These are phyloP conservation scores for Strobilomyces echinocephalus DNA, from an alignment of 768 basidiomycete genomes.

Conservation along the genomic window DNA sequence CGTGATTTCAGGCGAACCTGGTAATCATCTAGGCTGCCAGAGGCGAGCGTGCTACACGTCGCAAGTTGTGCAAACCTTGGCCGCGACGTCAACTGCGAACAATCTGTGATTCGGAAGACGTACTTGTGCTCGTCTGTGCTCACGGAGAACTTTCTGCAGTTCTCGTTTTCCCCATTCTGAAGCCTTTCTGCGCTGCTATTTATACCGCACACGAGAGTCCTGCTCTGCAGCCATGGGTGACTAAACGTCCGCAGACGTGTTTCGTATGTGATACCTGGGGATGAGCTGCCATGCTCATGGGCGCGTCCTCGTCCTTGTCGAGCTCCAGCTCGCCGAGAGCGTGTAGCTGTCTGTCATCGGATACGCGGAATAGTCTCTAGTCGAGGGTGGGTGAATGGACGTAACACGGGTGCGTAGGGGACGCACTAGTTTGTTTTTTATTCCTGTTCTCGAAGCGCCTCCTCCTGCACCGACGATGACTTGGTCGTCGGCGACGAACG, in stretches of 20 bases:
- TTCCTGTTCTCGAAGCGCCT: conserved; percentile 79
- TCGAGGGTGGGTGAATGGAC: conserved; percentile 6
- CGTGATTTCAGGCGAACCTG: conserved; percentile 52
- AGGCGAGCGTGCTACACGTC: conserved; percentile 57
- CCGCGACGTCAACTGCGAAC: conserved; percentile 8
- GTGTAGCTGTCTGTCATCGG: conserved; percentile 47
- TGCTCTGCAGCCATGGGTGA: conserved; percentile 30
- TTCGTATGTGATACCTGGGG: conserved; percentile 41
- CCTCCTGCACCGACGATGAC: conserved; percentile 88
- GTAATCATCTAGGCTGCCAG: conserved; percentile 67
- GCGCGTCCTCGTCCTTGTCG: conserved; percentile 80
- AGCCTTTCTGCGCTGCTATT: conserved; percentile 70
- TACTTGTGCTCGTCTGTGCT: conserved; percentile 51
- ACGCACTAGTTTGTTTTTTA: conserved; percentile 86
- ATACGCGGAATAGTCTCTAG: conserved; percentile 68
- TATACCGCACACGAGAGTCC: conserved; percentile 75
- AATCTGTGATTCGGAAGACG: conserved; percentile 14
- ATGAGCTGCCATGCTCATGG: conserved; percentile 89
- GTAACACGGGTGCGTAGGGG: background rate
- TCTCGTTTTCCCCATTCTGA: conserved; percentile 68
- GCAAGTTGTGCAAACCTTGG: conserved; percentile 27
- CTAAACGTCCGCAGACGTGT: background rate
- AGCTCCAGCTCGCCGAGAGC: conserved; percentile 69
- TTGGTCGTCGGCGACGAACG: conserved; percentile 66
- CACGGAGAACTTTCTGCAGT: conserved; percentile 70